Evolutionary conservation across 2,329 filamentous ascomycete genomes (phyloP).

Genomic region (Fusarium euwallaceae): DNA sequence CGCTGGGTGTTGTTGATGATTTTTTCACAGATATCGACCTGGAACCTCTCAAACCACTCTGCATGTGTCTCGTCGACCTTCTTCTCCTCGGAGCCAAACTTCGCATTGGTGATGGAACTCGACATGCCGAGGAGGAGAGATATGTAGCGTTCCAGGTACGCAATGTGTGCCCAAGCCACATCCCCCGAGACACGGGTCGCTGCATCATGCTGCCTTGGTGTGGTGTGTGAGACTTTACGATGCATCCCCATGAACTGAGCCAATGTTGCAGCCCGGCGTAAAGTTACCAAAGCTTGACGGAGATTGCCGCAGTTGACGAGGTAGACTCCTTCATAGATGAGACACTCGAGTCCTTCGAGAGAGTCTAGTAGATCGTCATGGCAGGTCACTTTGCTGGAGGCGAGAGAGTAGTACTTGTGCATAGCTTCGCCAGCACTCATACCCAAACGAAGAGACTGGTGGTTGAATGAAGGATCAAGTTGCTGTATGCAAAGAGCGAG

Average conservation of each 20-base stretch:
- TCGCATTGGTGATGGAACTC: background rate
- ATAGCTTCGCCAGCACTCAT: background rate
- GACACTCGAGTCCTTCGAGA: background rate
- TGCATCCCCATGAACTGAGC: background rate
- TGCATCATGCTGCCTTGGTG: background rate
- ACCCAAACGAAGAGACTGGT: background rate
- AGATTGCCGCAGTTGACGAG: background rate
- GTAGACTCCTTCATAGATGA: background rate
- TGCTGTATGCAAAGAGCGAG: background rate
- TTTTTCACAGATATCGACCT: background rate
- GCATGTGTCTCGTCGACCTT: background rate
- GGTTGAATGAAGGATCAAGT: background rate
- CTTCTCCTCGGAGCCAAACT: background rate
- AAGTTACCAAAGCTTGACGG: background rate
- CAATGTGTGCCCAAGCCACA: background rate
- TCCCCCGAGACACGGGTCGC: background rate
- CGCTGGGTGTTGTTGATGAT: background rate
- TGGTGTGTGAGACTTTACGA: background rate
- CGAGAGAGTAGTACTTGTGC: background rate
- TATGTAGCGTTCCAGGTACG: background rate
- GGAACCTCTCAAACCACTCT: background rate
- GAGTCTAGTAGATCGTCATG: background rate
- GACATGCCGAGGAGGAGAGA: background rate
- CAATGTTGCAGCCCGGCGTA: background rate
- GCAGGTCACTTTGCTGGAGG: background rate